Base-by-base conservation (phyloP, 768 basidiomycete genomes). In the Harrya chromipes region DNA sequence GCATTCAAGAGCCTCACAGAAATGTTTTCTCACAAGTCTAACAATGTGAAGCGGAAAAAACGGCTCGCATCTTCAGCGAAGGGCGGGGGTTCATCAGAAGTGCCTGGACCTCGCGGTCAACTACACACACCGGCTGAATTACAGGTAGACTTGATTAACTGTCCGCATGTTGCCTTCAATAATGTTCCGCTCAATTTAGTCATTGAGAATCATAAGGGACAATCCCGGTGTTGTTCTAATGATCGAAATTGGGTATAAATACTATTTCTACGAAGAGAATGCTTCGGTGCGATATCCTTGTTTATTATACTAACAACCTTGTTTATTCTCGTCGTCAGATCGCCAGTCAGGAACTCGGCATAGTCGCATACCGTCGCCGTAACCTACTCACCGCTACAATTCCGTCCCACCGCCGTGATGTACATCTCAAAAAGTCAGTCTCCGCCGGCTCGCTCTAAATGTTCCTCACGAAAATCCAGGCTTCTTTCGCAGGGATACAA, bases 171-270 rank as follows among this genome's bases (percentile, higher is more conserved):
- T 7, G 17, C 17, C 13, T 48, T 21, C 43, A 34, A 45, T 40
- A 6, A 26, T n/a, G 26, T 14, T 14, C 36, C 4, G 27, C 35
- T 48, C 37, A 4, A 52, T 51, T 11, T 11, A 69, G 67, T 64
- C 57, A 1, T 40, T 60, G 52, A 84, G 77, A 47, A 69, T 92
- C 12, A 88, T 90, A 67, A 70, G 72, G 46, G 78, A 83, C 17
- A 74, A 90, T 64, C 75, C 78, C 1, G 86, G 77, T 11, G 81
- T 81, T 4, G 54, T 94, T 31, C 72, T 94, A 12, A 82, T 93
- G 77, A 72, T 94, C 20, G 85, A 92, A 64, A 82, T 86, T 24
- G 91, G 91, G 5, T 94, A 94, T 66, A 93, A 86, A 65, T 86
- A 83, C 64, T 79, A 74, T 46, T 93, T 94, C 65, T 93, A 84